Evolutionary conservation across 352 stramenopile species (phyloP).

Genomic region (Saprolegnia parasitica): DNA sequence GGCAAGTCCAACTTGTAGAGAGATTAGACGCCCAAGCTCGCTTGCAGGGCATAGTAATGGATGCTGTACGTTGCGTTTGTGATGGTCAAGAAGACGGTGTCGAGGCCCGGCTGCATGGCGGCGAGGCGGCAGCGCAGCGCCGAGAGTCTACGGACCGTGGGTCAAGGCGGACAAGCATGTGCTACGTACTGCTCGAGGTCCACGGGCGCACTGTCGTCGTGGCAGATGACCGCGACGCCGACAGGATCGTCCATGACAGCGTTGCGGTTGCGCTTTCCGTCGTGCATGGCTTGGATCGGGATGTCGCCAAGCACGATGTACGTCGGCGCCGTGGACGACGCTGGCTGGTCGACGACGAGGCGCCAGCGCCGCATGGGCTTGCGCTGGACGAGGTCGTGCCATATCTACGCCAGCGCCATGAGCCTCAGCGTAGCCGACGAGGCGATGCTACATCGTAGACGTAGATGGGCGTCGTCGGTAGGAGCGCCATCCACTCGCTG

Average conservation of each 20-base stretch:
- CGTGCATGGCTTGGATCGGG: conserved; percentile 7
- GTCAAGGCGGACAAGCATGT: not conserved
- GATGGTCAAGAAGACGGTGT: conserved; percentile 1
- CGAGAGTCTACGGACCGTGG: not conserved
- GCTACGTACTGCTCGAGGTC: conserved; percentile 9
- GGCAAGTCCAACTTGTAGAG: conserved; percentile 78
- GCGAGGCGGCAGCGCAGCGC: not conserved
- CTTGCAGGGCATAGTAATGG: conserved; percentile 20
- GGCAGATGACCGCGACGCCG: conserved; percentile 2
- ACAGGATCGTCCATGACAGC: not conserved
- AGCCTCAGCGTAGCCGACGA: not conserved
- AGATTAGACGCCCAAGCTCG: conserved; percentile 9
- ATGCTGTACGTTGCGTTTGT: conserved; percentile 15
- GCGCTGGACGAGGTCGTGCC: conserved; percentile 16
- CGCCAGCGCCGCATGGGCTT: conserved; percentile 12
- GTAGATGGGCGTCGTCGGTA: conserved; percentile 12
- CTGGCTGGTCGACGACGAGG: not conserved
- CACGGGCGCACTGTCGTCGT: not conserved
- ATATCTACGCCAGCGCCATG: conserved; percentile 7
- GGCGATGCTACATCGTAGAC: conserved; percentile 11
- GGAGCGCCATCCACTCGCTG: not conserved
- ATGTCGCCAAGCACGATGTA: conserved; percentile 16
- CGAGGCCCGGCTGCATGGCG: not conserved
- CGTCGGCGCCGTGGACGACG: not conserved
- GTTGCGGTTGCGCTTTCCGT: not conserved